Base-by-base conservation (phyloP, 2,329 filamentous ascomycete species). In the Myriosclerotinia duriaeana region DNA sequence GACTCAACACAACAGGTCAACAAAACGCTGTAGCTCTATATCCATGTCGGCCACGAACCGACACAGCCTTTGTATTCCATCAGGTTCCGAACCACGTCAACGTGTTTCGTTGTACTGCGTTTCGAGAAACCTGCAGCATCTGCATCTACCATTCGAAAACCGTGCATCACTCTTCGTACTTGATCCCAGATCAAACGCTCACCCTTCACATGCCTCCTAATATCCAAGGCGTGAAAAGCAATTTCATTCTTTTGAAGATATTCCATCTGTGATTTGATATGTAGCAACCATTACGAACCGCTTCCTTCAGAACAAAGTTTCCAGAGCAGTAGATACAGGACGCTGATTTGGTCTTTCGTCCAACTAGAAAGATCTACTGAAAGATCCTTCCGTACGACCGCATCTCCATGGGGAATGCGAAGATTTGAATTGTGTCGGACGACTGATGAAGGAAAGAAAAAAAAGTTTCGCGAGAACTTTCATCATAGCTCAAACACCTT, bases 311-410 rank as follows among this genome's bases (percentile, higher is more conserved):
- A 82, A 81, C 79, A 80, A 79, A 71, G 68, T 88, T 85, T 92
- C 89, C 84, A 90, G 88, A 88, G 89, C 87, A 91, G 89, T 88
- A 92, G 89, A 92, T 92, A 92, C 89, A 88, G 88, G 88, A 86
- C 83, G 89, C 85, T 78, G 76, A 73, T 79, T 85, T 78, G 72
- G 80, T 90, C 87, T 90, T 78, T 84, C 87, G 85, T 87, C 83
- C 84, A 81, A 79, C 79, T 77, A 72, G 78, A 78, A 78, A 77
- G 78, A 74, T 79, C 82, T 85, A 85, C 80, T 85, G 84, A 85
- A 85, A 85, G 82, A 77, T 64, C 70, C 72, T 36, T 74, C 76
- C 73, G 69, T 76, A 76, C 50, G 72, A 76, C 34, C 74, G 69
- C 70, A 75, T 76, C 72, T 78, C 74, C 70, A 73, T 74, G 68